Conservation (phyloP, 768 basidiomycete species). For the Tubosaeta sp. region DNA sequence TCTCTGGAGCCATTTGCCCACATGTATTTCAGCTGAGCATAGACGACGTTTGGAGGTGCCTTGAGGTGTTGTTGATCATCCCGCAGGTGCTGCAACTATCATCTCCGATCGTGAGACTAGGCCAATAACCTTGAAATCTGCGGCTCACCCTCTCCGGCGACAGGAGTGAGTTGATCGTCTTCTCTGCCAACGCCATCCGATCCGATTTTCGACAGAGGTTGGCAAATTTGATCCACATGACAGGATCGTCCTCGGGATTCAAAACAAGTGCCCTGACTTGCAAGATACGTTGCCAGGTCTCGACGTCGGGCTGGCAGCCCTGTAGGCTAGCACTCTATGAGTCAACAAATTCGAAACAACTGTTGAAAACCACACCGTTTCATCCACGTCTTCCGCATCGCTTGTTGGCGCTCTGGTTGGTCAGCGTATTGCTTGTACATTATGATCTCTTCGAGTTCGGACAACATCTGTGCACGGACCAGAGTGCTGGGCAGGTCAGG, state of each 20-base stretch:
- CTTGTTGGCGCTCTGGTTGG: slow-evolving; percentile 86
- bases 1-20: slow-evolving; percentile 84
- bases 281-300: slow-evolving; percentile 97
- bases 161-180: slow-evolving; percentile 90
- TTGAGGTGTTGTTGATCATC: slow-evolving; percentile 53
- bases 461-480: slow-evolving; percentile 97
- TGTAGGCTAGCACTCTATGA: slow-evolving; percentile 54
- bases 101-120: slow-evolving; percentile 2
- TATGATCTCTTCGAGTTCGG: slow-evolving; percentile 97
- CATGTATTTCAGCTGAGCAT: slow-evolving; percentile 92
- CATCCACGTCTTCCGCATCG: slow-evolving; percentile 96
- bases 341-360: neutral
- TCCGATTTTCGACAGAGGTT: slow-evolving; percentile 95
- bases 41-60: slow-evolving; percentile 93
- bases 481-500: slow-evolving; percentile 58
- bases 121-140: neutral
- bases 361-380: slow-evolving; percentile 57
- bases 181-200: slow-evolving; percentile 91
- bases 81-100: slow-evolving; percentile 42
- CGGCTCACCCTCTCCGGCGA: slow-evolving; percentile 62
- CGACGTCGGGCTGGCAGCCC: slow-evolving; percentile 97
- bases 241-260: slow-evolving; percentile 88
- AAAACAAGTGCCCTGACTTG: slow-evolving; percentile 94
- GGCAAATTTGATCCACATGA: slow-evolving; percentile 99
- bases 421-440: slow-evolving; percentile 91